These are phyloP conservation scores for Trichoderma gamsii DNA, from an alignment of 495 filamentous ascomycete species.

Conservation along the genomic window DNA sequence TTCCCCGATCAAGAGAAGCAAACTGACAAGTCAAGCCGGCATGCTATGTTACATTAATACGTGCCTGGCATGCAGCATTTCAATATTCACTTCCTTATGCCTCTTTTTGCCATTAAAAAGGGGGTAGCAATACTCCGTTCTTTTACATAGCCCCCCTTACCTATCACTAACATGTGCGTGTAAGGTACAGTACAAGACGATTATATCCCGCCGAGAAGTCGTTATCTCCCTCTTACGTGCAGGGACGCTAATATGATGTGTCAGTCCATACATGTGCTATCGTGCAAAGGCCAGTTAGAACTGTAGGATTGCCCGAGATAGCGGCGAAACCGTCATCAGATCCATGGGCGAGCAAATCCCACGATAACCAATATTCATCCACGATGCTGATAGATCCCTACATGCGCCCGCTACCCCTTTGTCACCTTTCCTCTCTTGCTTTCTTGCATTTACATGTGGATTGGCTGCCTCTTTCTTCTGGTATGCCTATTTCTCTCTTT, in stretches of 20 bases:
- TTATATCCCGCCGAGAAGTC: not conserved
- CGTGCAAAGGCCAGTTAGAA: not conserved
- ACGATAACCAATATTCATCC: not conserved
- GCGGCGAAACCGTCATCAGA: conserved; percentile 1
- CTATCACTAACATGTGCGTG: too few relatives aligned
- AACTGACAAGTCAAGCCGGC: not conserved
- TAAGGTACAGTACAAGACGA: not conserved
- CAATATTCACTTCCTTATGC: not conserved
- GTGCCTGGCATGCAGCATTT: not conserved
- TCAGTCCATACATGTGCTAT: not conserved
- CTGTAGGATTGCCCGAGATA: not conserved
- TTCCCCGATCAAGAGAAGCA: not conserved
- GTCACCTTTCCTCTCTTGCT: not conserved
- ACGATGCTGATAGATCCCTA: not conserved
- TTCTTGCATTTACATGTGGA: not conserved
- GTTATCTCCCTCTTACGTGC: not conserved
- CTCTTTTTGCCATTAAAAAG: not conserved
- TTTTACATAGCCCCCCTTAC: not conserved
- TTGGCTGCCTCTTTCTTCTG: not conserved
- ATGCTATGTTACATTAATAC: not conserved
- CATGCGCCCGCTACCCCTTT: not conserved
- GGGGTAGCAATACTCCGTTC: not conserved
- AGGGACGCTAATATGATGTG: conserved; percentile 9
- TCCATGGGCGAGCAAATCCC: not conserved
- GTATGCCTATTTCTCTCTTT: not conserved